These are phyloP conservation scores for Entophlyctis luteolus DNA, from an alignment of 192 early-diverging fungal species.

Conservation along the genomic window DNA sequence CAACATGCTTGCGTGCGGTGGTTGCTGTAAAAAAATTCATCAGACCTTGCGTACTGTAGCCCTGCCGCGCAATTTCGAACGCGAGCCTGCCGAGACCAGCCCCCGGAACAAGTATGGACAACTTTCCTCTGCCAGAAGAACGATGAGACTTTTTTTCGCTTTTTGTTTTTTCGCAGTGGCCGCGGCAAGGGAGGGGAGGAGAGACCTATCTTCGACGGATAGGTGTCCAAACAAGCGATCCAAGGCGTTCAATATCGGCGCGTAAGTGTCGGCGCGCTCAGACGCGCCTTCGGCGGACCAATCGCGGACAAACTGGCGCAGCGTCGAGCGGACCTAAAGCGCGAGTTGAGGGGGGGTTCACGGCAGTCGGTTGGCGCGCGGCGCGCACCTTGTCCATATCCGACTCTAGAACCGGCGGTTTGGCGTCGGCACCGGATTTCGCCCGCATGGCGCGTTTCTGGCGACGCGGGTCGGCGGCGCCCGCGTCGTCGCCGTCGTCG, in stretches of 20 bases:
- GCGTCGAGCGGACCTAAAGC: conserved; percentile 64
- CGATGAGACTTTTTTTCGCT: too few species aligned
- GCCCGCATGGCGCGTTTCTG: too few species aligned
- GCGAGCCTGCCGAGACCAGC: conserved; percentile 93
- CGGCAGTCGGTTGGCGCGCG: background rate
- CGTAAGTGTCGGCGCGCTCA: conserved; percentile 78
- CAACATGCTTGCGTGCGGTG: background rate
- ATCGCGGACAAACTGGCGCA: conserved; percentile 93
- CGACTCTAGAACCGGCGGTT: conserved; percentile 51
- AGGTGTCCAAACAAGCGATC: conserved; percentile 54
- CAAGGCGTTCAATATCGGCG: conserved; percentile 72
- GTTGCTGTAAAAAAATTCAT: background rate
- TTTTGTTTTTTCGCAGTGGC: too few species aligned
- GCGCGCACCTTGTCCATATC: conserved; percentile 78
- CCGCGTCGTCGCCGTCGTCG: background rate
- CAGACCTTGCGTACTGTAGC: conserved; percentile 29
- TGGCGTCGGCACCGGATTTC: background rate
- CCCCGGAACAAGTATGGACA: conserved; percentile 85
- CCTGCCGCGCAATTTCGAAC: conserved; percentile 78
- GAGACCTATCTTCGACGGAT: conserved; percentile 48
- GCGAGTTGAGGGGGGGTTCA: conserved; percentile 2
- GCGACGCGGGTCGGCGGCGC: too few species aligned
- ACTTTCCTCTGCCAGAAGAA: conserved; percentile 40
- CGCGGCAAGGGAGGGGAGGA: too few species aligned
- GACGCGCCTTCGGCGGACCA: conserved; percentile 80